Percentiles rank a stretch among this genome's conserved stretches.
phyloP scores from a whole-genome alignment of 495 filamentous ascomycete genomes.

The Talaromyces stipitatus region DNA sequence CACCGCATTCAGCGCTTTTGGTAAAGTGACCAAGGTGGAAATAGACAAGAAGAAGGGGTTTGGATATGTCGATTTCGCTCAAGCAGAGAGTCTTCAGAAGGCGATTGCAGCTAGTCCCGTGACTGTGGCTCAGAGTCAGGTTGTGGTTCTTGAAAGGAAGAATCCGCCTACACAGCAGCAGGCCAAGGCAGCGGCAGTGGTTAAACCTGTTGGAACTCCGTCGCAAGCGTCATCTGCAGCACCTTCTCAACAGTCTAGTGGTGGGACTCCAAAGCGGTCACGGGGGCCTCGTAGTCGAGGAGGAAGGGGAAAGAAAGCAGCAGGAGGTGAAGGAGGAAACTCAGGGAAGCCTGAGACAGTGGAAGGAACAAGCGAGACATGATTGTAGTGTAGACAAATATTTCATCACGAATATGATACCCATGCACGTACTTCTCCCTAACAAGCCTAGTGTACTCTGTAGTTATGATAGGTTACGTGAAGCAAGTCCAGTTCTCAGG shows the following conservation, averaged over 20 bases:
- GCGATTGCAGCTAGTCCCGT: slow-evolving; percentile 78
- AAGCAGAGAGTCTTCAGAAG: slow-evolving; percentile 59
- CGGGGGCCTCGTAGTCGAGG: slow-evolving; percentile 3
- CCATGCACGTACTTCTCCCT: background rate
- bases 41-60: slow-evolving; percentile 92
- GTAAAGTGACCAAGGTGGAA: slow-evolving; percentile 66
- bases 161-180: slow-evolving; percentile 14
- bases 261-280: slow-evolving; percentile 1
- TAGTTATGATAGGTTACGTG: too few relatives aligned
- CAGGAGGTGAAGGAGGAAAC: slow-evolving; percentile 25
- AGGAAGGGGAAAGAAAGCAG: slow-evolving; percentile 6
- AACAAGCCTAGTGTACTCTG: background rate
- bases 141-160: slow-evolving; percentile 80
- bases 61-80: slow-evolving; percentile 79
- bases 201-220: slow-evolving; percentile 18
- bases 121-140: slow-evolving; percentile 71
- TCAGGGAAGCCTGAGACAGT: background rate
- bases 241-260: background rate
- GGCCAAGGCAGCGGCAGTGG: background rate
- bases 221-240: slow-evolving; percentile 13
- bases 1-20: slow-evolving; percentile 62
- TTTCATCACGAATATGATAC: background rate
- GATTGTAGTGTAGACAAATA: slow-evolving; percentile 8
- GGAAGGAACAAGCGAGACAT: background rate
- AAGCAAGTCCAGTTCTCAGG: too few relatives aligned